Percentiles rank a stretch among this genome's conserved stretches.
These are phyloP conservation scores for Salix dunnii DNA, from an alignment of 345 rosid species.

Conservation along the genomic window DNA sequence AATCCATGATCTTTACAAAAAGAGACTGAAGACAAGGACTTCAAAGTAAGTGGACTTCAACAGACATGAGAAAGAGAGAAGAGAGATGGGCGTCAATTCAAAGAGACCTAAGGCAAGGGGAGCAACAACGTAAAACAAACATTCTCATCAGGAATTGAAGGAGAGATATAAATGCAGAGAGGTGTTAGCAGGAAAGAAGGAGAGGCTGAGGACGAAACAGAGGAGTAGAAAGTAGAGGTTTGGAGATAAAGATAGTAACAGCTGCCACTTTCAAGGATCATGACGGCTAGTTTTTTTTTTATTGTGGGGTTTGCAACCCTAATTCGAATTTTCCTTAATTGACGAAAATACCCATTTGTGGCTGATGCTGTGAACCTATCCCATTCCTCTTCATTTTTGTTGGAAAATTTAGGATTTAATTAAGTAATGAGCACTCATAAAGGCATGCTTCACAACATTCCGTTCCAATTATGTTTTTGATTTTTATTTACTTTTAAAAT, in stretches of 20 bases:
- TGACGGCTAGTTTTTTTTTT: not conserved
- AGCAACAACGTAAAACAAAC: not conserved
- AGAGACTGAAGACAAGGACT: not conserved
- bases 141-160: not conserved
- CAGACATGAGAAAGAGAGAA: not conserved
- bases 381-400: not conserved
- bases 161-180: not conserved
- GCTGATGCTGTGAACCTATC: not conserved
- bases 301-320: slow-evolving; percentile 19
- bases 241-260: not conserved
- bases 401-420: not conserved
- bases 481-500: too few species aligned
- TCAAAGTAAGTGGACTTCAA: not conserved
- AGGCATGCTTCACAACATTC: too few species aligned
- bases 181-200: not conserved
- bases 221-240: not conserved
- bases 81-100: not conserved
- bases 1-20: not conserved
- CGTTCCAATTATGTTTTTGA: too few species aligned
- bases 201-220: not conserved
- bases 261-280: not conserved
- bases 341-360: not conserved
- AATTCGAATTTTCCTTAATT: slow-evolving; percentile 3
- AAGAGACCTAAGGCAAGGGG: not conserved
- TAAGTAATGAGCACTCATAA: too few species aligned